phyloP scores from a whole-genome alignment of 2,329 filamentous ascomycete species.

The Fusarium oligoseptatum region DNA sequence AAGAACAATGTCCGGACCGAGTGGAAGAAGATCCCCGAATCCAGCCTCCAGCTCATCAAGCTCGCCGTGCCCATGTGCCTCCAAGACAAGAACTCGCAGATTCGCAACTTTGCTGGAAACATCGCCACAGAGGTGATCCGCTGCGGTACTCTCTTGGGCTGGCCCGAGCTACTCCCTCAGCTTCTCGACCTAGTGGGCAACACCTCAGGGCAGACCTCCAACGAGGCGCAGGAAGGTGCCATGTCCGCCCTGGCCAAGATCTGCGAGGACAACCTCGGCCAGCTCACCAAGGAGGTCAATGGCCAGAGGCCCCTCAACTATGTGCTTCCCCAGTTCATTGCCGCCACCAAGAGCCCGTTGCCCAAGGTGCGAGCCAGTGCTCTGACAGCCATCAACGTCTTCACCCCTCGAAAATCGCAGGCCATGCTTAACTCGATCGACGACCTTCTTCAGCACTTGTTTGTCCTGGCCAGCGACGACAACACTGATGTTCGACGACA shows the following conservation, averaged over 20 bases:
- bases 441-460: conserved; percentile 83
- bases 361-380: conserved; percentile 85
- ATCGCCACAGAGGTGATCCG: conserved; percentile 93
- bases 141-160: conserved; percentile 86
- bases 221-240: conserved; percentile 87
- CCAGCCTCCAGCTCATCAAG: conserved; percentile 82
- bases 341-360: conserved; percentile 83
- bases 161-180: conserved; percentile 91
- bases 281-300: conserved; percentile 88
- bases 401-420: conserved; percentile 86
- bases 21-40: conserved; percentile 81
- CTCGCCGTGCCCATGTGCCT: conserved; percentile 82
- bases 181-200: conserved; percentile 84
- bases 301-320: conserved; percentile 89
- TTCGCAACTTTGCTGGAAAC: conserved; percentile 90
- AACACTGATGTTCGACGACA: conserved; percentile 88
- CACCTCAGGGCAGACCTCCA: conserved; percentile 73
- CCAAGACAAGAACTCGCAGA: conserved; percentile 84
- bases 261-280: conserved; percentile 93
- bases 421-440: conserved; percentile 86
- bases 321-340: conserved; percentile 90
- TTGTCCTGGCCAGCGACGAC: conserved; percentile 81
- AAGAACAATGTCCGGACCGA: conserved; percentile 90
- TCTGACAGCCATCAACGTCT: conserved; percentile 89
- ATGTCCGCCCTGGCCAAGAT: conserved; percentile 96